A percentile compares a stretch with the other conserved stretches of the same genome.
These are phyloP conservation scores for Trifolium pratense DNA, from an alignment of 306 rosid genomes.

Conservation along the genomic window DNA sequence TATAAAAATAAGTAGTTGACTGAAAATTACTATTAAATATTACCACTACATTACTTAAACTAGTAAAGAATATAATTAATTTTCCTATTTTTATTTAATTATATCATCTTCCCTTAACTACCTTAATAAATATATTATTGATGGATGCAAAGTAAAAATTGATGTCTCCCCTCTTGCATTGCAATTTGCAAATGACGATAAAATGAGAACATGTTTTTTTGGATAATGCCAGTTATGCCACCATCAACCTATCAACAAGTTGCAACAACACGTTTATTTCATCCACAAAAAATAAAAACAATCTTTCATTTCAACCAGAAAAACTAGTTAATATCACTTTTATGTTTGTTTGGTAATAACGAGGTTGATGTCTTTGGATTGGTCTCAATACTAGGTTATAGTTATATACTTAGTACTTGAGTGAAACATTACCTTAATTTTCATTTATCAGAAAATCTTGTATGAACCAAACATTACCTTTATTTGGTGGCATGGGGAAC, in stretches of 20 bases:
- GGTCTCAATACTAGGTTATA: not conserved
- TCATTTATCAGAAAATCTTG: not conserved
- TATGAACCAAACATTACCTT: not conserved
- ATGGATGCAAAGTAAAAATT: not conserved
- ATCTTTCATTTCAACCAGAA: not conserved
- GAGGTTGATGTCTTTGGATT: conserved; percentile 2
- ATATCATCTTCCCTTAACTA: not conserved
- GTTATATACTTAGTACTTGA: not conserved
- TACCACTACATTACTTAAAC: no score
- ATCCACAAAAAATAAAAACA: not conserved
- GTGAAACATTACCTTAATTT: not conserved
- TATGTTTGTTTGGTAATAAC: not conserved
- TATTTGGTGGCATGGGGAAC: not conserved
- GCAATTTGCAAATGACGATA: not conserved
- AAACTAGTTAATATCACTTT: not conserved
- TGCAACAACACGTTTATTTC: not conserved
- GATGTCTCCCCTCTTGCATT: not conserved
- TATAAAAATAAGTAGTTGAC: no score
- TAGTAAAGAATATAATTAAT: no score
- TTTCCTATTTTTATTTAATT: no score
- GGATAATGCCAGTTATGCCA: not conserved
- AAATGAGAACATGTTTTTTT: not conserved
- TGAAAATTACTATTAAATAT: no score
- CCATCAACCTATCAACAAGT: not conserved
- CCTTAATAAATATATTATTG: not conserved